Base-by-base conservation (phyloP, 2,329 filamentous ascomycete genomes). In the Alternaria sp. region DNA sequence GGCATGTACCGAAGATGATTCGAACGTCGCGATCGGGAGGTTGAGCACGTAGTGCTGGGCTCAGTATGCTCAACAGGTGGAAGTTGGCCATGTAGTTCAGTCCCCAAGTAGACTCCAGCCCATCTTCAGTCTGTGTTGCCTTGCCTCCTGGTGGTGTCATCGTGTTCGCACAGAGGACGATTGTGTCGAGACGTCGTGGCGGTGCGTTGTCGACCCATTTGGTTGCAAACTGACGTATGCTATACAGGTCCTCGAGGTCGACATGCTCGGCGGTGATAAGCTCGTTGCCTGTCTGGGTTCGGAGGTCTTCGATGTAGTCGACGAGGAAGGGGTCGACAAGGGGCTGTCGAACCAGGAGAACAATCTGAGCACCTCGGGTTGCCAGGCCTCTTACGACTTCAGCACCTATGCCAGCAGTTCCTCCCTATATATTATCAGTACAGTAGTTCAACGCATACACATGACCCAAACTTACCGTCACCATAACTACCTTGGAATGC, bases 131-230 rank as follows among this genome's bases (percentile, higher is more conserved):
- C 68, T 87, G 83, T 1, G 80, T 82, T 26, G 87, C 83, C 67
- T 84, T 81, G 6, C 86, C 85, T 1, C 89, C 91, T 11, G 86
- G 87, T 3, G 93, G 90, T 5, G 91, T 92, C 69, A 93, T 83
- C 0, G 90, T 91, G 47, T 91, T 91, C 10, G 91, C 96, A 79
- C 93, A 97, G 17, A 99, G 86, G 19, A 99, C 87, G 50, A 99
- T 84, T 89, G 95, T 94, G 79, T 99, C 96, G 7, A 99, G 83
- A 51, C 96, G 86, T 60, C 96, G 87, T 9, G 94, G 93, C 3
- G 96, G 95, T 21, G 92, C 88, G 79, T 97, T 98, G 80, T 99
- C 95, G 69, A 99, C 93, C 95, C 96, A 99, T 83, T 93, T 95
- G 0, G 96, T 99, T 12, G 96, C 96, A 78, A 99, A 99, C 66